Evolutionary conservation across 257 asterid genomes (phyloP).

Genomic region (Nyctanthes arbortristis): DNA sequence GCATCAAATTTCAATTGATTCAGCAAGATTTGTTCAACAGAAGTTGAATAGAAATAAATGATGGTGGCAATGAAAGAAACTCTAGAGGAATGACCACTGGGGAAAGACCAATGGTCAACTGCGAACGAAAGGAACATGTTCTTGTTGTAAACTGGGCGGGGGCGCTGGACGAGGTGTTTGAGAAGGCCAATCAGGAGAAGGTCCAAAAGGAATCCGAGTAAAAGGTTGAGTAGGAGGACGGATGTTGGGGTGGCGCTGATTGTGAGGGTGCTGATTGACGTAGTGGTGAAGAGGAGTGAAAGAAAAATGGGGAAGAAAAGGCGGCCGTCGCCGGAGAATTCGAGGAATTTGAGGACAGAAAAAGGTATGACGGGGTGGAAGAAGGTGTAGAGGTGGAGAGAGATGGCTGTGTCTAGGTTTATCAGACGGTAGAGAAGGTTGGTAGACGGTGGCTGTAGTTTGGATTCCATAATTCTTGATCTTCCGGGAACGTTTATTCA

Average conservation of each 20-base stretch:
- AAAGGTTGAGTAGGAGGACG: slow-evolving; percentile 53
- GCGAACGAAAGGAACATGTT: slow-evolving; percentile 79
- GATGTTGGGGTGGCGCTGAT: slow-evolving; percentile 15
- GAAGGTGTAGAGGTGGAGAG: slow-evolving; percentile 66
- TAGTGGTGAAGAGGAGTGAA: slow-evolving; percentile 44
- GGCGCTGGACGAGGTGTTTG: slow-evolving; percentile 68
- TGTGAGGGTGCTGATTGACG: slow-evolving; percentile 29
- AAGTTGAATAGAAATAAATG: slow-evolving; percentile 34
- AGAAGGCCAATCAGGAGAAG: slow-evolving; percentile 58
- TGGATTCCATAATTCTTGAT: slow-evolving; percentile 29
- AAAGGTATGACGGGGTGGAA: slow-evolving; percentile 73
- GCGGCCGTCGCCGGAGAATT: slow-evolving; percentile 93
- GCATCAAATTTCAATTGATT: slow-evolving; percentile 17
- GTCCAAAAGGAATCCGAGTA: slow-evolving; percentile 67
- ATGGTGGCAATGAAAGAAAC: slow-evolving; percentile 64
- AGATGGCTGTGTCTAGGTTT: slow-evolving; percentile 57
- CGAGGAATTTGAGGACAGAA: slow-evolving; percentile 71
- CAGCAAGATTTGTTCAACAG: slow-evolving; percentile 25
- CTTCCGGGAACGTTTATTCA: neutral
- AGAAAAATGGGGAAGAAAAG: slow-evolving; percentile 76
- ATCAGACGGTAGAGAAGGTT: slow-evolving; percentile 48
- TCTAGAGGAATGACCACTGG: slow-evolving; percentile 86
- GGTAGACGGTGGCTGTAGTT: slow-evolving; percentile 31
- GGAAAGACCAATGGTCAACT: slow-evolving; percentile 98
- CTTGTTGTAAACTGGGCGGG: slow-evolving; percentile 87